phyloP scores from a whole-genome alignment of 192 early-diverging fungal genomes.

The Spizellomyces punctatus region DNA sequence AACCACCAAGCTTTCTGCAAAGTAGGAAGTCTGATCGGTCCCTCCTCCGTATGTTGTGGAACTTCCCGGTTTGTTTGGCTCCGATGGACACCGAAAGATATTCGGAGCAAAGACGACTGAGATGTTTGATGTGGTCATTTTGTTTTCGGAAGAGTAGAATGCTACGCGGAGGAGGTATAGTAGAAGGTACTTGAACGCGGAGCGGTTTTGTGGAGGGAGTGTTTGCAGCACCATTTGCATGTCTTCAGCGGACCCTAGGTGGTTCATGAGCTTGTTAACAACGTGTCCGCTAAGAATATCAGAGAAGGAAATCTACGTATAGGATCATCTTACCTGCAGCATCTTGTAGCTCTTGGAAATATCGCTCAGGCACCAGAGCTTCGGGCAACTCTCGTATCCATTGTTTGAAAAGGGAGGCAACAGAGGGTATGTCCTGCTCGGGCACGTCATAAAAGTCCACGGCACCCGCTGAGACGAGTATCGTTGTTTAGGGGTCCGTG shows the following conservation, averaged over 20 bases:
- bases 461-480: constrained; percentile 19
- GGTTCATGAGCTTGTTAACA: no score
- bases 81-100: constrained; percentile 76
- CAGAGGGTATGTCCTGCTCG: constrained; percentile 31
- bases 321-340: no score
- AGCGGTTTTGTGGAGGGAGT: constrained; percentile 29
- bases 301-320: no score
- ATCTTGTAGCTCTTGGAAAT: no score
- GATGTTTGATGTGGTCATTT: constrained; percentile 84
- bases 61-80: constrained; percentile 8
- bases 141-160: constrained; percentile 35
- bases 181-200: constrained; percentile 29
- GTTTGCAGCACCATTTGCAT: constrained; percentile 24
- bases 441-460: constrained; percentile 34
- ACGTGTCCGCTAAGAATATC: no score
- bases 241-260: constrained; percentile 21
- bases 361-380: constrained; percentile 41
- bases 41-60: constrained; percentile 2
- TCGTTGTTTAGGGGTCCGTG: not conserved
- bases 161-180: constrained; percentile 36
- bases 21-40: constrained; percentile 32
- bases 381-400: constrained; percentile 50
- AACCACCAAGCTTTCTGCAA: constrained; percentile 37
- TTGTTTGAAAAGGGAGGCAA: constrained; percentile 47
- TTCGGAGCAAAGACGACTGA: constrained; percentile 94